Evolutionary conservation across 129 eudicot genomes (phyloP), one percentile per base, ranked within the genome.

Genomic region (Pulicaria dysenterica): DNA sequence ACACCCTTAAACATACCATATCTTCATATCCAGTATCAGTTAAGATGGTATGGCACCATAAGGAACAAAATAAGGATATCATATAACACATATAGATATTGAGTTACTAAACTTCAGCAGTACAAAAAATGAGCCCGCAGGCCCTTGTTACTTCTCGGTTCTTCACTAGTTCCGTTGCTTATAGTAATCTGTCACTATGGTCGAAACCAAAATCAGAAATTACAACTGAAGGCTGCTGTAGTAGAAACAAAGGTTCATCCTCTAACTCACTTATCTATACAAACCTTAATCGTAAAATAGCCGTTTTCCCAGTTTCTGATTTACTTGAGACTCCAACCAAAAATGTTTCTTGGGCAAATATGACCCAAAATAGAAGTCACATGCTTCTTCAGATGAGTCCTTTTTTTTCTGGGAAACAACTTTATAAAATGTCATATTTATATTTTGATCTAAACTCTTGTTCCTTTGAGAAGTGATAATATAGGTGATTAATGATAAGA

Each of bases 51-150:
- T 53, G 63, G 40, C 63, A 57, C 67, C 55, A 48, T 7, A 62
- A 62, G 41, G 13, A 62, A 15, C 31, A 59, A 7, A 72, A 24
- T 45, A 37, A 70, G 2, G 11, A 38, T 7, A 45, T 58, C 58
- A 67, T 41, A 63, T 64, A 74, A 12, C 53, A 50, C 44, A 36
- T 62, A 42, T 74, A 3, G 41, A 77, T 58, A 36, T 47, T 17
- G 1, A 37, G 49, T 37, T n/a, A 9, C 77, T 45, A 51, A 66
- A 58, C 39, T 49, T 59, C 0, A 19, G 60, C 70, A 41, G 55
- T 69, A 77, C 81, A 77, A 69, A 77, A 24, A 69, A 48, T 42
- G 79, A 65, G 66, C 73, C 36, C 31, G 9, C 8, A 2, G 11
- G 79, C 79, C 64, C 79, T 34, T 53, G 15, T 51, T 64, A 64